These are phyloP conservation scores for Metschnikowia continentalis DNA, from an alignment of 805 yeast species.

Conservation along the genomic window DNA sequence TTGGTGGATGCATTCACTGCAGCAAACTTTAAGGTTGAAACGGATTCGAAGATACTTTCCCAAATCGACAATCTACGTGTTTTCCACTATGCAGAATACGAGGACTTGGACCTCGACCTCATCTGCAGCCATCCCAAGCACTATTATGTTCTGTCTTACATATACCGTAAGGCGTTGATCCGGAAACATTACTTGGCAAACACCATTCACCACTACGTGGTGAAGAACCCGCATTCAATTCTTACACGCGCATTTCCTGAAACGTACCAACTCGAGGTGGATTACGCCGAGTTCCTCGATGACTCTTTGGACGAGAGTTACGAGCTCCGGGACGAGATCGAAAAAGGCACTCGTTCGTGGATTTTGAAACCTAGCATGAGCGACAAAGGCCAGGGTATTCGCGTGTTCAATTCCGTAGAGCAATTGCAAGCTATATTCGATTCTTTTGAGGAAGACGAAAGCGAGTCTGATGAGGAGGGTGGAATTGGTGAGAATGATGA, in stretches of 20 bases:
- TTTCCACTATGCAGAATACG: constrained; percentile 87
- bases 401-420: constrained; percentile 71
- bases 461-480: constrained; percentile 42
- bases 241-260: constrained; percentile 64
- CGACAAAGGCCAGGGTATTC: constrained; percentile 94
- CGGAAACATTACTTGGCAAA: constrained; percentile 87
- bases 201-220: constrained; percentile 68
- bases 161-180: constrained; percentile 85
- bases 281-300: constrained; percentile 93
- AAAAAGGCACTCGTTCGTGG: constrained; percentile 62
- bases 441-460: constrained; percentile 70
- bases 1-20: constrained; percentile 33
- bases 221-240: constrained; percentile 69
- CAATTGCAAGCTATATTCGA: constrained; percentile 83
- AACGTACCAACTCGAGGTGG: constrained; percentile 77
- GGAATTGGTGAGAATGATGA: constrained; percentile 33
- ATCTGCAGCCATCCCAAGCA: constrained; percentile 37
- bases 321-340: constrained; percentile 78
- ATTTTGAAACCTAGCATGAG: constrained; percentile 96
- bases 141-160: constrained; percentile 73
- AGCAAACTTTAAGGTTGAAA: constrained; percentile 24
- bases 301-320: constrained; percentile 90
- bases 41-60: constrained; percentile 19
- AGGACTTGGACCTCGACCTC: constrained; percentile 74
- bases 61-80: constrained; percentile 28